Conservation (phyloP, 495 filamentous ascomycete species). For the Friedmanniomyces simplex region DNA sequence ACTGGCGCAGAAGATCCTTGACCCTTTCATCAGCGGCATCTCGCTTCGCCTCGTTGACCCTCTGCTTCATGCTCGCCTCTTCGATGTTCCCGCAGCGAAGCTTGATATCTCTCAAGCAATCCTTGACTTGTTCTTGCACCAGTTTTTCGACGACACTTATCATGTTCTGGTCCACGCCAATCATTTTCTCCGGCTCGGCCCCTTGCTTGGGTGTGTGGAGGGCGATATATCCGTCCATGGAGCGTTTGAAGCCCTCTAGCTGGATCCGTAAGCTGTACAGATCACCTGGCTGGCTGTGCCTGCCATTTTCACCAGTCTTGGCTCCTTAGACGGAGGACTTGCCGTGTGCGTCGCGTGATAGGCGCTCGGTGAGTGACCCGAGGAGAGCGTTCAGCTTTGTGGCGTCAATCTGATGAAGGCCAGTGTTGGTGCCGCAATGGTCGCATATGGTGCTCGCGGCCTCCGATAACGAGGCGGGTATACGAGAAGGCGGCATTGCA, state of each 20-base stretch:
- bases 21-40: too few species aligned
- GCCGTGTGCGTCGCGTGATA: not conserved
- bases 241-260: not conserved
- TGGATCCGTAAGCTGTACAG: not conserved
- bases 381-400: slow-evolving; percentile 1
- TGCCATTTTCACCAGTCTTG: not conserved
- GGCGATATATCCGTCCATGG: slow-evolving; percentile 5
- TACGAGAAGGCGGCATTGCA: not conserved
- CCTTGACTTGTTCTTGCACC: not conserved
- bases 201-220: not conserved
- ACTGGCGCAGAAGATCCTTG: too few species aligned
- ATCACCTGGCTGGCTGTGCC: not conserved
- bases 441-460: not conserved
- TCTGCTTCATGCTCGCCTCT: not conserved
- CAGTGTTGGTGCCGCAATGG: not conserved
- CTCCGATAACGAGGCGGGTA: not conserved
- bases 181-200: not conserved
- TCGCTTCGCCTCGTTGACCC: too few species aligned
- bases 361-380: not conserved
- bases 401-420: not conserved
- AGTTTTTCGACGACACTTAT: not conserved
- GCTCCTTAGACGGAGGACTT: not conserved
- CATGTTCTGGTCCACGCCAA: not conserved
- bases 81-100: not conserved
- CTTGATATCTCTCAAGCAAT: not conserved